A percentile compares a stretch with the other conserved stretches of the same genome.
phyloP scores from a whole-genome alignment of 2,329 filamentous ascomycete species.

The Penicillium sp. region DNA sequence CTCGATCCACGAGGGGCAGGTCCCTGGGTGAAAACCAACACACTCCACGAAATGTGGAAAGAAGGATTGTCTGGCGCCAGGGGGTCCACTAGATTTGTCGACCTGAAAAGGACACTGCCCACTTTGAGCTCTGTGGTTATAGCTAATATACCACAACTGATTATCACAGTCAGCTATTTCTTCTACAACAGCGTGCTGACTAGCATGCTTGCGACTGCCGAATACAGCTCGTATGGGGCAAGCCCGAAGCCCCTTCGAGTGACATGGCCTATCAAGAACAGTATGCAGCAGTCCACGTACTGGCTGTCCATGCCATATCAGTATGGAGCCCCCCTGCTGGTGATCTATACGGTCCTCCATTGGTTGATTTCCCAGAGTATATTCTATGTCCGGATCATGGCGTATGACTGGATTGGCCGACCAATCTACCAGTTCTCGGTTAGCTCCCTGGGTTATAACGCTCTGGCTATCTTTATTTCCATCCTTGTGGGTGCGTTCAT shows the following conservation, averaged over 20 bases:
- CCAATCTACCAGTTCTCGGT: neutral
- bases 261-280: conserved; percentile 35
- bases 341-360: conserved; percentile 39
- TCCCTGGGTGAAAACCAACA: neutral
- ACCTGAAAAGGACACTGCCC: neutral
- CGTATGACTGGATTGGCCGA: conserved; percentile 14
- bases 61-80: neutral
- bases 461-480: conserved; percentile 5
- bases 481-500: conserved; percentile 4
- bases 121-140: neutral
- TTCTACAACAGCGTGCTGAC: conserved; percentile 41
- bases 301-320: conserved; percentile 45
- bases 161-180: conserved; percentile 36
- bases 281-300: conserved; percentile 45
- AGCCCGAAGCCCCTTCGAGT: conserved; percentile 45
- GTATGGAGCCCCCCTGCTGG: conserved; percentile 33
- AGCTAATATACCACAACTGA: conserved; percentile 23
- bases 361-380: conserved; percentile 50
- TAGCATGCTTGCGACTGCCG: conserved; percentile 46
- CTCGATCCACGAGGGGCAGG: neutral
- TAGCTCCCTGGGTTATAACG: conserved; percentile 7
- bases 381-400: conserved; percentile 39
- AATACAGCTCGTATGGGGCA: conserved; percentile 47
- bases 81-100: neutral
- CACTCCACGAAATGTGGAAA: neutral